phyloP scores from a whole-genome alignment of 306 rosid species.

The Vigna hirtella region DNA sequence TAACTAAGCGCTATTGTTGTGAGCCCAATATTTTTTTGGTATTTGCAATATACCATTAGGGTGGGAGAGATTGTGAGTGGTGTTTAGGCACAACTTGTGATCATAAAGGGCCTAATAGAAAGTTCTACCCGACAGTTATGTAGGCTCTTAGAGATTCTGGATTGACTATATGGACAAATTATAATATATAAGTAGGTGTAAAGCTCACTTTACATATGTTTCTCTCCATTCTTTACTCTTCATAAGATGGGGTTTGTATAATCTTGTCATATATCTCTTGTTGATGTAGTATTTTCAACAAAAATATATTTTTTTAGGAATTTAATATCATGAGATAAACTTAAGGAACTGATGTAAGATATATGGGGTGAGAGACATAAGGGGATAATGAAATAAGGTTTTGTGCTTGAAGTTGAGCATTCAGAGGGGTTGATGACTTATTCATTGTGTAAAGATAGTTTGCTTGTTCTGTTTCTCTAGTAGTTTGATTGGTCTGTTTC shows the following conservation, averaged over 20 bases:
- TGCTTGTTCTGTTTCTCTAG: constrained; percentile 11
- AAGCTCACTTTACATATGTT: too few species aligned
- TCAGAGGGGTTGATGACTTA: constrained; percentile 16
- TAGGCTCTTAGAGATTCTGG: neutral
- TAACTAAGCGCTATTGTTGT: constrained; percentile 24
- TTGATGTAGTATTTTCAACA: too few species aligned
- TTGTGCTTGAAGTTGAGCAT: neutral
- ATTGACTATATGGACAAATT: too few species aligned
- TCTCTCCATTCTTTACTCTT: too few species aligned
- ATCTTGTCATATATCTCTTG: too few species aligned
- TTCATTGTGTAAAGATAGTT: constrained; percentile 18
- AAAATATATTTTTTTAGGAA: neutral
- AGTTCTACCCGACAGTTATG: neutral
- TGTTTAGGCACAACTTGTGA: constrained; percentile 6
- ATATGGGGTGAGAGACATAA: neutral
- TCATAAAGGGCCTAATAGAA: constrained; percentile 4
- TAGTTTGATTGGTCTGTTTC: neutral
- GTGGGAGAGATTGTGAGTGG: neutral
- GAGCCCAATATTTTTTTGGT: neutral
- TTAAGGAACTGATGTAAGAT: neutral
- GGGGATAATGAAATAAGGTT: neutral
- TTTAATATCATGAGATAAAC: neutral
- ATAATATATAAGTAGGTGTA: too few species aligned
- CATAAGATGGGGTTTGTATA: too few species aligned
- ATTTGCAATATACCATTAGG: constrained; percentile 20